phyloP scores from a whole-genome alignment of 345 rosid genomes.

The Brassica napus region DNA sequence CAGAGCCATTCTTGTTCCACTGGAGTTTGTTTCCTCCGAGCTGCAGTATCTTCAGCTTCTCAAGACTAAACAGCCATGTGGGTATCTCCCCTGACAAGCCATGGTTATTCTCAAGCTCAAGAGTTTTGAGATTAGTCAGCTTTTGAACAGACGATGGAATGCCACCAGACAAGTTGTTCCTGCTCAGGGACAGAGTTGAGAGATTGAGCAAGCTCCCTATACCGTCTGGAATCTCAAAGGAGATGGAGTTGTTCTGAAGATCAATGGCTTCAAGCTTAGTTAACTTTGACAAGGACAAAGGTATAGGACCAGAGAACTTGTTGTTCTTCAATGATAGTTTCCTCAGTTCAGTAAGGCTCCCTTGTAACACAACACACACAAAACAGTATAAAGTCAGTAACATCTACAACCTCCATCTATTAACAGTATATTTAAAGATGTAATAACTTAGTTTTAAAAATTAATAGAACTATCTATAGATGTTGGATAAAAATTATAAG shows the following conservation, averaged over 20 bases:
- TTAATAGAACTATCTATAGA: no score
- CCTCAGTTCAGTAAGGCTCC: slow-evolving; percentile 29
- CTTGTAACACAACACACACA: slow-evolving; percentile 16
- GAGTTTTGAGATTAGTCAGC: slow-evolving; percentile 35
- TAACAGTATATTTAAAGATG: no score
- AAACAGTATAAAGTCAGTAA: neutral
- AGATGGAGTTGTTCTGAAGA: slow-evolving; percentile 27
- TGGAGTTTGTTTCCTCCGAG: slow-evolving; percentile 50
- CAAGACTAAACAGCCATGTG: slow-evolving; percentile 46
- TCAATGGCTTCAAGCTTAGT: slow-evolving; percentile 19
- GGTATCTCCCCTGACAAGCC: slow-evolving; percentile 45
- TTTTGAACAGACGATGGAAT: slow-evolving; percentile 43
- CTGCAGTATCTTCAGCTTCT: slow-evolving; percentile 33
- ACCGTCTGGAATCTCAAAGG: slow-evolving; percentile 39
- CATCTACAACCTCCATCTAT: neutral
- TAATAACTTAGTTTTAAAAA: no score
- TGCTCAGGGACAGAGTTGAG: slow-evolving; percentile 28
- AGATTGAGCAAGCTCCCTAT: slow-evolving; percentile 39
- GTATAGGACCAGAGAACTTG: slow-evolving; percentile 29
- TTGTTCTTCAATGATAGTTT: slow-evolving; percentile 21
- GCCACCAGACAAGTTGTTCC: slow-evolving; percentile 39
- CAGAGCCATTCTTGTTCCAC: slow-evolving; percentile 37
- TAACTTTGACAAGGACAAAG: slow-evolving; percentile 38
- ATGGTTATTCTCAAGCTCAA: slow-evolving; percentile 42
- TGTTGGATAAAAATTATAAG: no score